Evolutionary conservation across 2,329 filamentous ascomycete species (phyloP).

Genomic region (Penicillium sp.): DNA sequence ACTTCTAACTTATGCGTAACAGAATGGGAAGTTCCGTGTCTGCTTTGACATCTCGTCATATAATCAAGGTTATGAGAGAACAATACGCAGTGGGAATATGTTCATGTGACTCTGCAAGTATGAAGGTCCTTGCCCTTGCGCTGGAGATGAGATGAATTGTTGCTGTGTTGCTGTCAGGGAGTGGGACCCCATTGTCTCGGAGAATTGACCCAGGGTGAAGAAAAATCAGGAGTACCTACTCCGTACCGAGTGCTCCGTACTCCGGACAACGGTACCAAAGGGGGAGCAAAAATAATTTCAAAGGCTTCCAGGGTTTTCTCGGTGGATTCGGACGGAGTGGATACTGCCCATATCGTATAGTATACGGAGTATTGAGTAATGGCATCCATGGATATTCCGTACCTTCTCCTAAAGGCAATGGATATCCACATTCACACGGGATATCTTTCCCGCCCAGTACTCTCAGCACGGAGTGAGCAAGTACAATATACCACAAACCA

Average conservation of each 20-base stretch:
- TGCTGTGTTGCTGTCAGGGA: background rate
- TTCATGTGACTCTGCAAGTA: background rate
- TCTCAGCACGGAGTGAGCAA: no score
- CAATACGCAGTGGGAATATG: background rate
- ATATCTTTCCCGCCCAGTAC: slow-evolving; percentile 8
- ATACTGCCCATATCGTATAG: background rate
- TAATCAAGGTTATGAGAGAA: background rate
- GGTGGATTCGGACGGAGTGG: slow-evolving; percentile 8
- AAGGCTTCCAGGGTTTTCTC: background rate
- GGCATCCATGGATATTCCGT: background rate
- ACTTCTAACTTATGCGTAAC: background rate
- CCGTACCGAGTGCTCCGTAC: no score
- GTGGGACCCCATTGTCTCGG: background rate
- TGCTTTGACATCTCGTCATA: background rate
- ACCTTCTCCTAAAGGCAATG: background rate
- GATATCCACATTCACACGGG: slow-evolving; percentile 11
- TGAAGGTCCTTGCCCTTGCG: background rate
- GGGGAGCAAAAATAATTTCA: background rate
- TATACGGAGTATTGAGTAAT: background rate
- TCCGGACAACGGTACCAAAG: background rate
- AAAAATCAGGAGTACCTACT: background rate
- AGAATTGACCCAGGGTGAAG: slow-evolving; percentile 2
- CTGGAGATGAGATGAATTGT: background rate
- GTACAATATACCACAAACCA: background rate
- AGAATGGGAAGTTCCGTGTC: background rate